Percentiles rank a stretch among this genome's conserved stretches.
phyloP scores from a whole-genome alignment of 2,329 filamentous ascomycete genomes.

The Cryphonectria radicalis region DNA sequence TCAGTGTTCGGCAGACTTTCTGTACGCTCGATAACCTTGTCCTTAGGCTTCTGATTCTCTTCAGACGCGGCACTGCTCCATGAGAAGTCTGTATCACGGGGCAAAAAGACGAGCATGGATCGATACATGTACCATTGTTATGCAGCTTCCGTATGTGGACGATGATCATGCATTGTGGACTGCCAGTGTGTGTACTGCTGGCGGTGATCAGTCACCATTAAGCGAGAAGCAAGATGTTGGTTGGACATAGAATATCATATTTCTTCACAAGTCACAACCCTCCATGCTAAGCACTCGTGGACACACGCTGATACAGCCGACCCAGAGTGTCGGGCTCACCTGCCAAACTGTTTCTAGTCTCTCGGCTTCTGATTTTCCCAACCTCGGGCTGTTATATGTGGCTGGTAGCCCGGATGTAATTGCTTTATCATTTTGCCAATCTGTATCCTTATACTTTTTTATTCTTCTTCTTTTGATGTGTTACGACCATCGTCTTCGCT shows the following conservation, averaged over 20 bases:
- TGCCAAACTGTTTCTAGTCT: constrained; percentile 10
- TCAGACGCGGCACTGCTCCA: not conserved
- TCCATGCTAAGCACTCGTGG: not conserved
- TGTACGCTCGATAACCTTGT: not conserved
- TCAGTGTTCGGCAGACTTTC: not conserved
- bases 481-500: not conserved
- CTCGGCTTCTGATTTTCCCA: not conserved
- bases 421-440: not conserved
- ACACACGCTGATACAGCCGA: not conserved
- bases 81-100: too few relatives aligned
- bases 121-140: not conserved
- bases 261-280: not conserved
- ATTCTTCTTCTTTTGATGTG: constrained; percentile 6
- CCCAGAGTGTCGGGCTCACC: constrained; percentile 2
- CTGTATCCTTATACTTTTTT: not conserved
- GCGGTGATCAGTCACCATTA: not conserved
- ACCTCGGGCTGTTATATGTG: constrained; percentile 23
- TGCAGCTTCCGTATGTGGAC: not conserved
- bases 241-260: not conserved
- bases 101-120: not conserved
- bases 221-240: constrained; percentile 1
- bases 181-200: not conserved
- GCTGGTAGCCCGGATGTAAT: not conserved
- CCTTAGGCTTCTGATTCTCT: not conserved
- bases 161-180: not conserved